phyloP scores from a whole-genome alignment of 306 rosid genomes.

The Medicago truncatula region MtrunA17r5.0-ANR NC_053045.1:28706501-28707000 shows the following conservation, averaged over 20 bases:
- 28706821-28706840: slow-evolving; percentile 27
- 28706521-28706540: too few species aligned
- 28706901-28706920: slow-evolving; percentile 55
- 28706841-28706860: slow-evolving; percentile 37
- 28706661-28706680: not conserved
- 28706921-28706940: slow-evolving; percentile 63
- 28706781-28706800: slow-evolving; percentile 10
- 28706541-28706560: too few species aligned
- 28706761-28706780: not conserved
- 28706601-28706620: not conserved
- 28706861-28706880: slow-evolving; percentile 52
- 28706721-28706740: slow-evolving; percentile 5
- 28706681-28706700: not conserved
- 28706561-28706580: not conserved
- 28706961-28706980: slow-evolving; percentile 28
- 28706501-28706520: too few species aligned
- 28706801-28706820: not conserved
- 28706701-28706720: not conserved
- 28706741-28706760: not conserved
- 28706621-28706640: not conserved
- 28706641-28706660: not conserved
- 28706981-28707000: slow-evolving; percentile 24
- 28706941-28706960: slow-evolving; percentile 57
- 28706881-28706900: slow-evolving; percentile 54
- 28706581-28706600: not conserved